These are phyloP conservation scores for Magnaporthiopsis poae DNA, from an alignment of 2,329 filamentous ascomycete genomes.

Conservation along the genomic window DNA sequence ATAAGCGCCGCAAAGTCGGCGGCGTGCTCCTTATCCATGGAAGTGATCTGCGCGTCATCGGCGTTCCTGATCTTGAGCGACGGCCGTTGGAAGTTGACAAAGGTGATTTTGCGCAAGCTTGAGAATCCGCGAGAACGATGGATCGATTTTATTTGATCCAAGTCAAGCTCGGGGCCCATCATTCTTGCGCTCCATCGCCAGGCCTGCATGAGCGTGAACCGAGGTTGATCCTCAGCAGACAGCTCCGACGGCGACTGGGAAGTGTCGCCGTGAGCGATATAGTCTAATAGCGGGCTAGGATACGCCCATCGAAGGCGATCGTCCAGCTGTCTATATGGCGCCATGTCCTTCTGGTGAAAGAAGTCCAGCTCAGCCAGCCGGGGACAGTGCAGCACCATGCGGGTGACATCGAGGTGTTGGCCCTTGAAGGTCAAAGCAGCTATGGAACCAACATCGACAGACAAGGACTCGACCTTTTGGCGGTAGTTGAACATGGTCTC, in stretches of 20 bases:
- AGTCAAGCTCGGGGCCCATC: constrained; percentile 33
- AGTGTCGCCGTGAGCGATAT: constrained; percentile 36
- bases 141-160: constrained; percentile 38
- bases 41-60: constrained; percentile 33
- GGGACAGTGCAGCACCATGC: constrained; percentile 54
- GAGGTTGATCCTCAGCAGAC: not conserved
- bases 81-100: constrained; percentile 55
- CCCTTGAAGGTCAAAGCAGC: constrained; percentile 44
- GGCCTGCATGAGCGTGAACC: constrained; percentile 28
- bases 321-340: constrained; percentile 53
- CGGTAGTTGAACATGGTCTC: constrained; percentile 53
- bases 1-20: constrained; percentile 36
- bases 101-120: constrained; percentile 43
- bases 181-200: constrained; percentile 55
- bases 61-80: constrained; percentile 33
- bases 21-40: constrained; percentile 22
- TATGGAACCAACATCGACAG: constrained; percentile 54
- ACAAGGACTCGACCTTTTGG: constrained; percentile 59
- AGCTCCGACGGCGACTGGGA: not conserved
- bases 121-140: constrained; percentile 50
- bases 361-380: constrained; percentile 62
- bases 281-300: constrained; percentile 52
- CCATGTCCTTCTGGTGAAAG: constrained; percentile 57
- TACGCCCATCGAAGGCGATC: constrained; percentile 59
- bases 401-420: constrained; percentile 33